Percentiles rank a stretch among this genome's conserved stretches.
phyloP scores from a whole-genome alignment of 2,329 filamentous ascomycete species.

The Xylariaceae sp. region DNA sequence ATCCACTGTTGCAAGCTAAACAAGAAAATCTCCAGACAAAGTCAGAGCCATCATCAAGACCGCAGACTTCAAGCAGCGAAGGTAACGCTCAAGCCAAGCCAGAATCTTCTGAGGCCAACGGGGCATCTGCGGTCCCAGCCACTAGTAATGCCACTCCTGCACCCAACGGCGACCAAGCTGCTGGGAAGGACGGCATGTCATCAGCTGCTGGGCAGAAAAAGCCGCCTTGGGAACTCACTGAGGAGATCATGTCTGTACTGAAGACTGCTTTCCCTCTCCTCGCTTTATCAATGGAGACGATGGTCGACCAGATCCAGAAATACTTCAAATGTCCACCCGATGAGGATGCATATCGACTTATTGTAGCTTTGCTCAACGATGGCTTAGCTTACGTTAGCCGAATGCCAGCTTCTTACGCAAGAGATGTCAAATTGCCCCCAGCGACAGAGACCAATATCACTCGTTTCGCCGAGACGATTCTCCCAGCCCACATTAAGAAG shows the following conservation, averaged over 20 bases:
- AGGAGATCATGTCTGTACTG: constrained; percentile 91
- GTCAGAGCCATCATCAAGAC: constrained; percentile 47
- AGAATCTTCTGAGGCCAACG: constrained; percentile 44
- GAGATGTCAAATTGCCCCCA: constrained; percentile 84
- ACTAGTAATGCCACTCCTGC: constrained; percentile 27
- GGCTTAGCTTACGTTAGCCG: constrained; percentile 89
- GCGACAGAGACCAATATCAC: constrained; percentile 97
- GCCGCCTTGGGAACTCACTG: constrained; percentile 93
- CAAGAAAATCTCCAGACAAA: constrained; percentile 52
- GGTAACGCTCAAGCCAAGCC: constrained; percentile 47
- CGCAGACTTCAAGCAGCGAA: constrained; percentile 55
- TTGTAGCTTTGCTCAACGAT: constrained; percentile 96
- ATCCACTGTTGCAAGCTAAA: constrained; percentile 55
- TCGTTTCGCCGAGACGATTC: constrained; percentile 92
- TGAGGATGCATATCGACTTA: constrained; percentile 95
- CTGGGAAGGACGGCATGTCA: constrained; percentile 34
- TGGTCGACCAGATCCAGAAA: constrained; percentile 98
- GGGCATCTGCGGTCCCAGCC: constrained; percentile 26
- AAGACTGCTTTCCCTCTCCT: constrained; percentile 97
- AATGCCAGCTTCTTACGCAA: constrained; percentile 82
- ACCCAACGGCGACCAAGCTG: constrained; percentile 30
- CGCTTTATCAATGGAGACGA: constrained; percentile 97
- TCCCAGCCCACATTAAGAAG: constrained; percentile 91
- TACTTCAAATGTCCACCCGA: constrained; percentile 99
- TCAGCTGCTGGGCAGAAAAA: constrained; percentile 57